These are phyloP conservation scores for Cordia subcordata DNA, from an alignment of 257 asterid species.

Conservation along the genomic window DNA sequence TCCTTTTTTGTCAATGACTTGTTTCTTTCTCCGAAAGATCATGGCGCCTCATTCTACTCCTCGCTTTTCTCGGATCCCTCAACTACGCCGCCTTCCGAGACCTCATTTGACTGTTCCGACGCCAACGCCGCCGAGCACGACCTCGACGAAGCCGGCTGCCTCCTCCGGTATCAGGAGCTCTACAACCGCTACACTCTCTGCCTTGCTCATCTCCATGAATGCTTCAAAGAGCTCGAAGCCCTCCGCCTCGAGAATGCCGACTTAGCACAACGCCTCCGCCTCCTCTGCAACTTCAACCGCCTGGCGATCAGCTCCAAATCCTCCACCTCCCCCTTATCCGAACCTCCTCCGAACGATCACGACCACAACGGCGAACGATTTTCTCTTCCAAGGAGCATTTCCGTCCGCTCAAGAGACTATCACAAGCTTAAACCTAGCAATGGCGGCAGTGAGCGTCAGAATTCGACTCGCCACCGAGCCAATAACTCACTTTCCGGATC, in stretches of 20 bases:
- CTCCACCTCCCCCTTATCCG: constrained; percentile 17
- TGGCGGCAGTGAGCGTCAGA: constrained; percentile 17
- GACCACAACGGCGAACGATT: constrained; percentile 27
- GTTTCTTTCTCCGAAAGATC: constrained; percentile 27
- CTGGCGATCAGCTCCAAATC: constrained; percentile 35
- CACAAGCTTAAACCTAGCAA: constrained; percentile 31
- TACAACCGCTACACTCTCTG: constrained; percentile 58
- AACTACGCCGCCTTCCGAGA: constrained; percentile 32
- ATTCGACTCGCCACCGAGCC: constrained; percentile 21
- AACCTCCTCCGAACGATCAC: constrained; percentile 7
- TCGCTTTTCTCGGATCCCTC: constrained; percentile 39
- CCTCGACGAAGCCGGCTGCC: constrained; percentile 33
- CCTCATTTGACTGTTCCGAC: constrained; percentile 42
- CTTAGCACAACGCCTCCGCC: constrained; percentile 55
- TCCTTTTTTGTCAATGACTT: constrained; percentile 15
- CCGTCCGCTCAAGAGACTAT: constrained; percentile 66
- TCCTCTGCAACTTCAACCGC: constrained; percentile 48
- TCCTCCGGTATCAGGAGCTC: constrained; percentile 72
- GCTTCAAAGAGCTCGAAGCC: constrained; percentile 48
- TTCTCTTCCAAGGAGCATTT: constrained; percentile 67
- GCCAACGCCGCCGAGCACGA: constrained; percentile 25
- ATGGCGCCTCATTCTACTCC: constrained; percentile 35
- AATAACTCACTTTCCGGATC: constrained; percentile 23
- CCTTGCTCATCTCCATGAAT: constrained; percentile 50
- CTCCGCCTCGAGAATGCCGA: constrained; percentile 63